A percentile compares a stretch with the other conserved stretches of the same genome.
phyloP scores from a whole-genome alignment of 176 grass and related monocot genomes.

The Chrysopogon serrulatus region DNA sequence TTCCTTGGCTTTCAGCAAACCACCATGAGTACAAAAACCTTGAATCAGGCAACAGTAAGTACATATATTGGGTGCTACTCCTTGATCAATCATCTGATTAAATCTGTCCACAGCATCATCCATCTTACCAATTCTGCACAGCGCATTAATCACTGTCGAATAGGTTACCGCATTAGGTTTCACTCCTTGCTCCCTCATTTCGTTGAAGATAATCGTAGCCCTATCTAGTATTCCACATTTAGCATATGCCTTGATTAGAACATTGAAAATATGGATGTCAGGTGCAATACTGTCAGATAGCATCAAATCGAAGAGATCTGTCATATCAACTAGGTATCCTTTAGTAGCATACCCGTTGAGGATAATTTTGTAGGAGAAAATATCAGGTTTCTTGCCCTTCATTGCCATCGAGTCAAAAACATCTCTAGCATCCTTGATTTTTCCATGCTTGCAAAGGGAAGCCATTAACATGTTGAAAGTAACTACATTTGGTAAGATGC shows the following conservation, averaged over 20 bases:
- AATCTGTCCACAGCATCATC: too few species aligned
- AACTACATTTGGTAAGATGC: background rate
- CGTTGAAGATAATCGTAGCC: background rate
- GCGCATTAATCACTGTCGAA: background rate
- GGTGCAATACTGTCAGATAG: background rate
- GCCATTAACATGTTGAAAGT: background rate
- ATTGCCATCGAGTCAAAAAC: slow-evolving; percentile 10
- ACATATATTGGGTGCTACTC: background rate
- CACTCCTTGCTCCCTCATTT: slow-evolving; percentile 15
- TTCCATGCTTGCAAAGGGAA: slow-evolving; percentile 19
- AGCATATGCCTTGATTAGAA: slow-evolving; percentile 15
- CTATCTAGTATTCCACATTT: background rate
- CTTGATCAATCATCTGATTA: background rate
- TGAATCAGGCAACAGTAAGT: background rate
- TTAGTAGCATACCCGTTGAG: background rate
- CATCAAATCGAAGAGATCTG: slow-evolving; percentile 4
- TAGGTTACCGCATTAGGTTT: background rate
- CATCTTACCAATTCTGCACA: too few species aligned
- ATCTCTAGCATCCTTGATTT: slow-evolving; percentile 12
- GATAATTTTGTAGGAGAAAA: background rate
- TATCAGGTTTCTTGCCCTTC: background rate
- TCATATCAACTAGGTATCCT: background rate
- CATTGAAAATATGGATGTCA: background rate
- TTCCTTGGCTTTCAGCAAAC: slow-evolving; percentile 26
- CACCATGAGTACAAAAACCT: slow-evolving; percentile 13